Evolutionary conservation across 176 grass and related monocot species (phyloP).

Genomic region (Tillandsia leiboldiana): DNA sequence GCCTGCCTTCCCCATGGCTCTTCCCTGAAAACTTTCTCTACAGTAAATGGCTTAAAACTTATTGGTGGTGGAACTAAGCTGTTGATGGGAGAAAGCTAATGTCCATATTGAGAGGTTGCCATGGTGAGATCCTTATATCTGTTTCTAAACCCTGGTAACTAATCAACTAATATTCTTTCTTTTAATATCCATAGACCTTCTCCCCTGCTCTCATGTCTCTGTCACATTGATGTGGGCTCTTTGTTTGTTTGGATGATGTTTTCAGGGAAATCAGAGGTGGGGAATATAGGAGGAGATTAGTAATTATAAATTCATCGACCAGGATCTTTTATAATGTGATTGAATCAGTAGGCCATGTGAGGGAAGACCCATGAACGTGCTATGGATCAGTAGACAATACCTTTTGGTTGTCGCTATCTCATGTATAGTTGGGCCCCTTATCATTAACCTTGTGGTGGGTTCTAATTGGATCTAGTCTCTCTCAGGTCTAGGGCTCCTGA

Average conservation of each 20-base stretch:
- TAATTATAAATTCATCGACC: background rate
- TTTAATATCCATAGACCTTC: background rate
- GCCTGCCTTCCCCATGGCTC: slow-evolving; percentile 18
- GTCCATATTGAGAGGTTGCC: background rate
- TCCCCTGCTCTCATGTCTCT: background rate
- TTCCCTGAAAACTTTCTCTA: background rate
- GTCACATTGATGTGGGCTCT: background rate
- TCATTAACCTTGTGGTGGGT: background rate
- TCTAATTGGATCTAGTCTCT: background rate
- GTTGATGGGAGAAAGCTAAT: background rate
- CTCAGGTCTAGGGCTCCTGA: background rate
- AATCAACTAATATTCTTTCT: background rate
- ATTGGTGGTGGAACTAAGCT: background rate
- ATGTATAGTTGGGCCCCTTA: background rate
- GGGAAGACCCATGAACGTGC: slow-evolving; percentile 10
- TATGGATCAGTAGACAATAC: background rate
- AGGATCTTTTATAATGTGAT: background rate
- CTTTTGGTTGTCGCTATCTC: slow-evolving; percentile 15
- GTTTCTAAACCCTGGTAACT: background rate
- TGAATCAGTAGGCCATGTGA: slow-evolving; percentile 15
- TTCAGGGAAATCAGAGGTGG: background rate
- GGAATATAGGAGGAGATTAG: background rate
- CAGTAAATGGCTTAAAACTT: background rate
- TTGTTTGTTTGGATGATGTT: background rate
- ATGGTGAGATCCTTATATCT: background rate